Evolutionary conservation across 2,329 filamentous ascomycete genomes (phyloP).

Genomic region (Scedosporium dehoogii): DNA sequence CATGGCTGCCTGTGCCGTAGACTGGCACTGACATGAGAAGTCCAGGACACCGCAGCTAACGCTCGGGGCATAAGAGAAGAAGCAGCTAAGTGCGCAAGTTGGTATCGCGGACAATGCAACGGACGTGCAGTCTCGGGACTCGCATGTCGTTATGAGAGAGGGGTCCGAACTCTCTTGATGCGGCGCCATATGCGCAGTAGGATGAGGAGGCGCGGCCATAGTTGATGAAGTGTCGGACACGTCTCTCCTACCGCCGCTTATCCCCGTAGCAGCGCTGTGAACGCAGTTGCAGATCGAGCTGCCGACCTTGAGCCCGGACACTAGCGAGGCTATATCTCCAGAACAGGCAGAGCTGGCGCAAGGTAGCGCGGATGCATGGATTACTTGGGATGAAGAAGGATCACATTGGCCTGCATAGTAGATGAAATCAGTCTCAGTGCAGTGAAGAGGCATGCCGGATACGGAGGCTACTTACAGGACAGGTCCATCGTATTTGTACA

Average conservation of each 20-base stretch:
- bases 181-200: neutral
- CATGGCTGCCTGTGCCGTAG: conserved; percentile 11
- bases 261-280: neutral
- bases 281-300: conserved; percentile 3
- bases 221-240: neutral
- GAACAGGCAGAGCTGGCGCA: neutral
- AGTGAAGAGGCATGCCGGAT: neutral
- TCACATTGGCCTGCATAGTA: neutral
- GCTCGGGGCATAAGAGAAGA: conserved; percentile 12
- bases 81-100: conserved; percentile 16
- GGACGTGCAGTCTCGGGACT: conserved; percentile 13
- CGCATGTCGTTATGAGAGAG: neutral
- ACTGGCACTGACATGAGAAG: conserved; percentile 16
- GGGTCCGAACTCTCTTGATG: neutral
- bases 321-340: neutral
- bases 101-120: conserved; percentile 18
- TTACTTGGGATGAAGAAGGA: neutral
- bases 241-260: neutral
- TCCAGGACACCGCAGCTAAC: conserved; percentile 15
- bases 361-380: neutral
- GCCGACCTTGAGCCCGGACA: neutral
- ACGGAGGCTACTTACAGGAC: neutral
- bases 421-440: neutral
- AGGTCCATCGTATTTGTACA: conserved; percentile 3
- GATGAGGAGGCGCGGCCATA: neutral